phyloP scores from a whole-genome alignment of 2,329 filamentous ascomycete species.

The Hypoxylon sp. region DNA sequence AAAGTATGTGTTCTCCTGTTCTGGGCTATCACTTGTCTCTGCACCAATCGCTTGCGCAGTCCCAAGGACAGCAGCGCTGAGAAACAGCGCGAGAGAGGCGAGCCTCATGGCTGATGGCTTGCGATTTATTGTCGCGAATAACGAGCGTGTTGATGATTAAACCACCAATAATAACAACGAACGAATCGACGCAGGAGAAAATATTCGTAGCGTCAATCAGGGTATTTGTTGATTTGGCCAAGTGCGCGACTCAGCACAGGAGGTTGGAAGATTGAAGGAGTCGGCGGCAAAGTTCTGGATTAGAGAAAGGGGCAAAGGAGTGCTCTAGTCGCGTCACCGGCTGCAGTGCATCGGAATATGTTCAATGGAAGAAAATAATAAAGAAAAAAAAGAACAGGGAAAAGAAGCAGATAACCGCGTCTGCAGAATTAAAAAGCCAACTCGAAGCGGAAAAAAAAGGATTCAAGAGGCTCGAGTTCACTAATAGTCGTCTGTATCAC shows the following conservation, averaged over 20 bases:
- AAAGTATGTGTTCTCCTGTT: conserved; percentile 69
- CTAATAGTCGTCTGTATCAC: conserved; percentile 45
- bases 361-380: conserved; percentile 40
- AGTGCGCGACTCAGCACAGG: conserved; percentile 28
- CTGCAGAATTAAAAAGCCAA: conserved; percentile 42
- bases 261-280: conserved; percentile 25
- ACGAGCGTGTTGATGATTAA: conserved; percentile 43
- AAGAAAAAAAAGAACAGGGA: conserved; percentile 25
- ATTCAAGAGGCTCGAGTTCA: conserved; percentile 49
- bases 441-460: conserved; percentile 35
- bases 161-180: conserved; percentile 24
- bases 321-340: conserved; percentile 47
- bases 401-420: conserved; percentile 37
- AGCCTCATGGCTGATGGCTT: conserved; percentile 60
- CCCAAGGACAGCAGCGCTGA: conserved; percentile 62
- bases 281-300: conserved; percentile 23
- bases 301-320: conserved; percentile 42
- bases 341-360: conserved; percentile 47
- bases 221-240: conserved; percentile 29
- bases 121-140: conserved; percentile 41
- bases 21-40: conserved; percentile 58
- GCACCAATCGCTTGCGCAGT: conserved; percentile 56
- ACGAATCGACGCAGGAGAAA: conserved; percentile 14
- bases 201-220: conserved; percentile 20
- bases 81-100: conserved; percentile 61